Percentiles rank a stretch among this genome's conserved stretches.
Evolutionary conservation across 257 asterid species (phyloP).

Genomic region (Fraxinus cuspidata): DNA sequence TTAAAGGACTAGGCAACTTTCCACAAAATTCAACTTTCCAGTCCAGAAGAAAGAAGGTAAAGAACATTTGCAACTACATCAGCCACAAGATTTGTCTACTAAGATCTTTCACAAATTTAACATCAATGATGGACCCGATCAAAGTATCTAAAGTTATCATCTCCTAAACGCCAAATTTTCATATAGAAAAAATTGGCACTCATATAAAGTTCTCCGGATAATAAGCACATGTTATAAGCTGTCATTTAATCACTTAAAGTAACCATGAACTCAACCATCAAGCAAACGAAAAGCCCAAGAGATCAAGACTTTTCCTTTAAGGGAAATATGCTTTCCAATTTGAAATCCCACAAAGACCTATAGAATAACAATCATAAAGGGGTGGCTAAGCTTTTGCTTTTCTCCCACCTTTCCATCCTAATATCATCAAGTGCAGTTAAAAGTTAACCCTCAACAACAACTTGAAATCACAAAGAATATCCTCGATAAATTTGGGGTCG

Average conservation of each 20-base stretch:
- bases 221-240: conserved; percentile 1
- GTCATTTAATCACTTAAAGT: conserved; percentile 13
- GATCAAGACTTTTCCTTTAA: conserved; percentile 16
- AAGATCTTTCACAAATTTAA: conserved; percentile 17
- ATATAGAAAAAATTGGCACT: neutral
- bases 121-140: conserved; percentile 22
- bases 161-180: neutral
- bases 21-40: conserved; percentile 1
- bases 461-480: conserved; percentile 36
- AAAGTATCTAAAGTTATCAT: neutral
- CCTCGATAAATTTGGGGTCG: neutral
- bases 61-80: conserved; percentile 21
- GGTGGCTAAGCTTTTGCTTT: conserved; percentile 34
- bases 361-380: conserved; percentile 24
- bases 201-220: neutral
- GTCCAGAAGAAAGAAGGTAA: conserved; percentile 25
- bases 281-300: conserved; percentile 27
- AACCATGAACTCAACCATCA: conserved; percentile 5
- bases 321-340: conserved; percentile 27
- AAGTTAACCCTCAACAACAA: conserved; percentile 49
- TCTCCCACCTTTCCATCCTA: conserved; percentile 33
- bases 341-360: conserved; percentile 25
- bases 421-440: conserved; percentile 42
- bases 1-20: conserved; percentile 22
- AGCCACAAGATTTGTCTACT: conserved; percentile 33